Evolutionary conservation across 192 early-diverging fungal genomes (phyloP), one percentile per base, ranked within the genome.

Genomic region (Linnemannia schmuckeri): DNA sequence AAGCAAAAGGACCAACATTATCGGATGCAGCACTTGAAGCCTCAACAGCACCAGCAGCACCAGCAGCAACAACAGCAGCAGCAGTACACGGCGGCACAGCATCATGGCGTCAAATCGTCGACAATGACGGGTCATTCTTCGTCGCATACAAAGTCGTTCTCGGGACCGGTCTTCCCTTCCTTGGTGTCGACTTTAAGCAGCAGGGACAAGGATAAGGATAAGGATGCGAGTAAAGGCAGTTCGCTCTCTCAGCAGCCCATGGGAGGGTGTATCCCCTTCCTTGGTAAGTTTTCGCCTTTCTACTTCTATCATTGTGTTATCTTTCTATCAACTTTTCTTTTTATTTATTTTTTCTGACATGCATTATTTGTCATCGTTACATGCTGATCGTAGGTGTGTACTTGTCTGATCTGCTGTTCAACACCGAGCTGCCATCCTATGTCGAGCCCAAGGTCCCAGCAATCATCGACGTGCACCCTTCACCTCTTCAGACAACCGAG

Each of bases 321-420:
- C 55, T n/a, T 66, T 72, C 37, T 33, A 17, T 27, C 3, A 1
- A 22, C 20, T 6, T 20, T 15, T 72, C 7, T 44, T 12, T 15
- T 13, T 13, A 3, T 47, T 10, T 2, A 12, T 22, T 74, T n/a
- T 5, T 33, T 22, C 18, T 47, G 2, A 30, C 49, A 7, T 74
- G 13, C 22, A 37, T 72, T 27, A 72, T 24, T 72, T 22, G 3
- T 9, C 13, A 4, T 72, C 13, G 38, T 74, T 1, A 44, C 10
- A 12, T 49, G 6, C 35, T 40, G 3, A 49, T 30, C 6, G 8
- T 77, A 89, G 91, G 88, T 15, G 87, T 94, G 9, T 94, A 91
- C 61, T 40, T 94, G 17, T 93, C 92, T 13, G 93, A 94, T 52
- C 80, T 94, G 20, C 81, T 93, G 3, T 92, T 91, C 70, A 94